Evolutionary conservation across 768 basidiomycete genomes (phyloP).

Genomic region (Phylloporus scabripes): DNA sequence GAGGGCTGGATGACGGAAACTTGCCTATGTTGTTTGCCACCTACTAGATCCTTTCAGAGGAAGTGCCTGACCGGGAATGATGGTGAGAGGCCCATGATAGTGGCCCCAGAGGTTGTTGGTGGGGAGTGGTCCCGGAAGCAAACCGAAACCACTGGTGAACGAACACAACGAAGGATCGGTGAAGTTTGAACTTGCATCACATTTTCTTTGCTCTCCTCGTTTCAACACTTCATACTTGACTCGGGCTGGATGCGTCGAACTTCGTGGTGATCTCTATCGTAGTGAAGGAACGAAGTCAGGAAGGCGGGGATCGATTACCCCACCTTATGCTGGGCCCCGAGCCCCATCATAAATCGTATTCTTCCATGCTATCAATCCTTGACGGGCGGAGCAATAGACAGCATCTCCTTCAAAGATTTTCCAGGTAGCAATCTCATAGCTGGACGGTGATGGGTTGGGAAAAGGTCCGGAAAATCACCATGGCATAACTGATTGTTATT

Average conservation of each 20-base stretch:
- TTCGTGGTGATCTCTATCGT: not conserved
- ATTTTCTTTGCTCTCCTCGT: not conserved
- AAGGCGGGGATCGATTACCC: not conserved
- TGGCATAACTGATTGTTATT: not conserved
- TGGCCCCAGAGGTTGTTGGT: not conserved
- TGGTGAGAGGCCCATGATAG: not conserved
- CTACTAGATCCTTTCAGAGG: not conserved
- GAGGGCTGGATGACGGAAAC: not conserved
- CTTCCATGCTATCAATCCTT: not conserved
- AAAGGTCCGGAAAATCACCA: not conserved
- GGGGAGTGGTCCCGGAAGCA: not conserved
- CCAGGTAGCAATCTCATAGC: not conserved
- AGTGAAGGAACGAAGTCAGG: not conserved
- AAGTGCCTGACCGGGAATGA: not conserved
- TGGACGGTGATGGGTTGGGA: no score
- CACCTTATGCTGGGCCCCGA: slow-evolving; percentile 2
- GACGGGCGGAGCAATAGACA: slow-evolving; percentile 5
- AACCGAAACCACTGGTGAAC: not conserved
- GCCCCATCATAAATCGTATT: slow-evolving; percentile 3
- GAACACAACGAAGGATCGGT: not conserved
- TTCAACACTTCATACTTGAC: not conserved
- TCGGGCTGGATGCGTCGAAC: not conserved
- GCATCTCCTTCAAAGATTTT: not conserved
- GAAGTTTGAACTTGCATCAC: not conserved
- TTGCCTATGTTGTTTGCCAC: not conserved